Conservation (phyloP, 2,329 filamentous ascomycete genomes). For the Aulographum hederae region DNA sequence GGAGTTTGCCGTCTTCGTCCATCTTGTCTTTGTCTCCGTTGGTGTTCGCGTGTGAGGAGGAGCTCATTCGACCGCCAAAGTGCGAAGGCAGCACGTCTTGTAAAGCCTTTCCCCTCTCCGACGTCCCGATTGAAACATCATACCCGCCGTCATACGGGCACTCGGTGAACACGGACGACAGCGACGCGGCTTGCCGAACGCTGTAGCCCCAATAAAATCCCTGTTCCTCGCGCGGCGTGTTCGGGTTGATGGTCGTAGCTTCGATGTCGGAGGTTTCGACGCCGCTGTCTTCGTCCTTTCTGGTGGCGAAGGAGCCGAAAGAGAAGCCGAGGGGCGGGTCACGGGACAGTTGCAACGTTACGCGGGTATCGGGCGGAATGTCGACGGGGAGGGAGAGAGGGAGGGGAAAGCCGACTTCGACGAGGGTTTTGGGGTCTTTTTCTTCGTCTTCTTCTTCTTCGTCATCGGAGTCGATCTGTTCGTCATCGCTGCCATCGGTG, state of each 20-base stretch:
- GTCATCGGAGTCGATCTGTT: conserved; percentile 16
- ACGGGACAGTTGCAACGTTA: conserved; percentile 48
- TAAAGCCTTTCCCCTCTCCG: conserved; percentile 47
- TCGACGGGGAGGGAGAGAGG: conserved; percentile 35
- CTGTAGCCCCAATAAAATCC: conserved; percentile 81
- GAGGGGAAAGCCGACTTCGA: conserved; percentile 30
- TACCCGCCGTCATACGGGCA: conserved; percentile 60
- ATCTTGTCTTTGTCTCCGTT: not conserved
- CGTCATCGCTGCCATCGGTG: conserved; percentile 3
- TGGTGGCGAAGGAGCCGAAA: no score
- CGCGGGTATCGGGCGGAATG: conserved; percentile 51
- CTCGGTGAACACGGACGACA: conserved; percentile 63
- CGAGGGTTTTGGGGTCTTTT: conserved; percentile 14
- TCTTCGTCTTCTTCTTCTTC: conserved; percentile 24
- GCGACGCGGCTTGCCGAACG: conserved; percentile 44
- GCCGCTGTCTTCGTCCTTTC: conserved; percentile 2
- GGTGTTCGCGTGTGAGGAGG: not conserved
- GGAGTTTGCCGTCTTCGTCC: conserved; percentile 10
- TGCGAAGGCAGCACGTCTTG: conserved; percentile 13
- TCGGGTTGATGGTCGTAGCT: conserved; percentile 47
- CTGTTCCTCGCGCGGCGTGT: conserved; percentile 49
- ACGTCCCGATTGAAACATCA: conserved; percentile 68
- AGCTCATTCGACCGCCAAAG: conserved; percentile 4
- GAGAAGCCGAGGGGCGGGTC: conserved; percentile 17
- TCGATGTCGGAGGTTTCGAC: conserved; percentile 9